Base-by-base conservation (phyloP, 148 eudicot species). In the Silene latifolia region DNA sequence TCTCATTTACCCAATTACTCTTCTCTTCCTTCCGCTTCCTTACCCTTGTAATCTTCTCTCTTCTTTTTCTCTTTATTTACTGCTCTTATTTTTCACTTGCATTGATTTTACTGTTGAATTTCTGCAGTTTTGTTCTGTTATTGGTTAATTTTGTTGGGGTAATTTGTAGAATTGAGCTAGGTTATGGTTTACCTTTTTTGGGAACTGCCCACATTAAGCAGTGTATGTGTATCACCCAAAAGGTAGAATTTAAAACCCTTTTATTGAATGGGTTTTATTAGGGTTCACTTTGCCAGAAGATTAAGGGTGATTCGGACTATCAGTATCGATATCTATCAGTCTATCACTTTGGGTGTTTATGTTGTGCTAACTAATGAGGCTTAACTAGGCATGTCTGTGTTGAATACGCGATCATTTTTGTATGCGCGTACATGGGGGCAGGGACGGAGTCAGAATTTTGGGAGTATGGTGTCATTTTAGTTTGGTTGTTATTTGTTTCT, bases 11-110 rank as follows among this genome's bases (percentile, higher is more conserved):
- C 54, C 72, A 69, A 8, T 27, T 48, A 24, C 79, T 74, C 71
- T 56, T 79, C 69, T 66, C 65, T 74, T 63, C 5, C 64, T 61
- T 53, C 81, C 11, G 47, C 79, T 70, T 72, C 79, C 11, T 39
- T 73, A 18, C 76, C 56, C 17, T 27, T 84, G 84, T 82, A 81
- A 25, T 23, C 35, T 21, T 57, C 42, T 71, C 76, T 72, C 57
- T 12, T 69, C 73, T 47, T 25, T 32, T n/a, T 25, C 12, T 17
- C 7, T 66, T 47, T 48, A 9, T 63, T 51, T 48, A 20, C n/a
- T 27, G 8, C 17, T 72, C 20, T 2, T 57, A 23, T 19, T 7
- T 7, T 21, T 48, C 24, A 25, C 9, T 59, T 68, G 3, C 29
- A 14, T n/a, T 58, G 15, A 21, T 67, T 56, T 69, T 69, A 10